These are phyloP conservation scores for Fomitopsis pinicola DNA, from an alignment of 1,284 basidiomycete species.

Conservation along the genomic window DNA sequence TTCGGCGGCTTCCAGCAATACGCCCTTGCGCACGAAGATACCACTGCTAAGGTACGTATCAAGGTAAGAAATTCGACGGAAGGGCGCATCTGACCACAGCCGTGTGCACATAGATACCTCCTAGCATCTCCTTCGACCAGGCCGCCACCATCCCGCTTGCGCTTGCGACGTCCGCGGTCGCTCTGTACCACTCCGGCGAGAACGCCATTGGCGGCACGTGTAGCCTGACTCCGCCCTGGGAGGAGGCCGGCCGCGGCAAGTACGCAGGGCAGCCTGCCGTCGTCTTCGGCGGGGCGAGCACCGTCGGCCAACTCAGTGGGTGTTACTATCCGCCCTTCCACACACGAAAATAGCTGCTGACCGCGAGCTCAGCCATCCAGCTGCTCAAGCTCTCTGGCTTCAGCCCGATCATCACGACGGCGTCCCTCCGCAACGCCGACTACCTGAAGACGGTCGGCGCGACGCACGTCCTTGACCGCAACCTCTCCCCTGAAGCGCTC, in stretches of 20 bases:
- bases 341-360: too few relatives aligned
- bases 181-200: conserved; percentile 4
- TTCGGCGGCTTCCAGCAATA: conserved; percentile 5
- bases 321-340: conserved; percentile 9
- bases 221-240: conserved; percentile 19
- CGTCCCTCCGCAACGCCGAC: conserved; percentile 29
- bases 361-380: too few relatives aligned
- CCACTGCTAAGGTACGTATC: conserved; percentile 2
- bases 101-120: neutral
- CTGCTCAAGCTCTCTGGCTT: conserved; percentile 20
- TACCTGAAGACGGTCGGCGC: conserved; percentile 32
- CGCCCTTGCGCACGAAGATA: neutral
- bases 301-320: conserved; percentile 29
- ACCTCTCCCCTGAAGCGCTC: conserved; percentile 12
- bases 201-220: conserved; percentile 1
- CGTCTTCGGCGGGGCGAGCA: conserved; percentile 28
- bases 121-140: conserved; percentile 16
- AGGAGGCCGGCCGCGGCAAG: conserved; percentile 23
- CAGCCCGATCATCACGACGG: conserved; percentile 31
- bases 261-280: conserved; percentile 27
- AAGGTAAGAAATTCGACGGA: conserved; percentile 1
- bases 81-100: too few relatives aligned
- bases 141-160: conserved; percentile 16
- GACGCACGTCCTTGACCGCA: conserved; percentile 31
- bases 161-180: conserved; percentile 14